Evolutionary conservation across 306 rosid species (phyloP), one percentile per base, ranked within the genome.

Genomic region (Prunus armeniaca): DNA sequence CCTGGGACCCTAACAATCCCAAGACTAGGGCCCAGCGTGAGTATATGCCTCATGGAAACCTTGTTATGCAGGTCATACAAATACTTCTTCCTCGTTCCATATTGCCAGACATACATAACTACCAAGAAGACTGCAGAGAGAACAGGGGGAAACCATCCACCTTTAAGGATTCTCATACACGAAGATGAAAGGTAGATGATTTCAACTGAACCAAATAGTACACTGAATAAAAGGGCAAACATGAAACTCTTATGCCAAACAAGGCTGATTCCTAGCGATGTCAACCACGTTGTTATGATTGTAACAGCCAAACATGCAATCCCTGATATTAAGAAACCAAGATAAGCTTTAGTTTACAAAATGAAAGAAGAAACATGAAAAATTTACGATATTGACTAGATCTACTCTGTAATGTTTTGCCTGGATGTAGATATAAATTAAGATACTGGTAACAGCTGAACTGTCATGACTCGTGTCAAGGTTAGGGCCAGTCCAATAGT

Each of bases 1-100:
- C 99, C 96, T 20, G 99, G 98, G 68, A 96, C 97, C 85, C 96
- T 88, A 51, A 96, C 89, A 75, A 96, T 85, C 81, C 98, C 98
- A 83, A 92, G 97, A 86, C 89, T 83, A 32, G 99, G 97, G 75
- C 98, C 99, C 73, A 89, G 81, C 41, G 90, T 81, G 66, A 96
- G 88, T 84, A 96, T 67, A 89, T 82, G 87, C 86, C 65, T 90
- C 91, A 88, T 88, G 60, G 97, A 89, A 76, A 92, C 90, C 92
- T 96, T 92, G 91, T 84, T 90, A 77, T 91, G 98, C 84, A 81
- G 76, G 86, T 96, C 99, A 77, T 78, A 87, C 56, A 86, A 73
- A 81, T 91, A 92, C 77, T 91, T 93, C 79, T 91, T 96, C 72
- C 88, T 84, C 17, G 85, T 82, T 68, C 97, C 99, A 76, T 92